phyloP scores from a whole-genome alignment of 139 green algal genomes.

The Limnomonas spitsbergensis region DNA sequence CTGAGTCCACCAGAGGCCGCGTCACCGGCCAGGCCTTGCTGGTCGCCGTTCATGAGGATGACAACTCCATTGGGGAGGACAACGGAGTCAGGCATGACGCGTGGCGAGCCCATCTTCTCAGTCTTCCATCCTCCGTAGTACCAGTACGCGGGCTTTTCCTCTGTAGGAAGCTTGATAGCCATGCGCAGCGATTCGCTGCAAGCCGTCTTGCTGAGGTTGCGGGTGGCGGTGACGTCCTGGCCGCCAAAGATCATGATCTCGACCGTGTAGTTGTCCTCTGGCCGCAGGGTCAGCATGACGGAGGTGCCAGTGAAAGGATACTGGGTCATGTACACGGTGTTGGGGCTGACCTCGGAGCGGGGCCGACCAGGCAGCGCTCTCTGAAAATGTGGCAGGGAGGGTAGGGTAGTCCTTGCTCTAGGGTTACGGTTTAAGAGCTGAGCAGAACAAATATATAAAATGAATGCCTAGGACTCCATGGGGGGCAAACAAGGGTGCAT shows the following conservation, averaged over 20 bases:
- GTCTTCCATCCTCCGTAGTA: constrained; percentile 5
- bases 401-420: not conserved
- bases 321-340: constrained; percentile 13
- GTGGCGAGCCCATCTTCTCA: constrained; percentile 26
- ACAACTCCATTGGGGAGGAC: constrained; percentile 45
- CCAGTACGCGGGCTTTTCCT: not conserved
- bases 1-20: constrained; percentile 2
- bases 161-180: not conserved
- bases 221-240: not conserved
- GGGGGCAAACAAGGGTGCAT: not conserved
- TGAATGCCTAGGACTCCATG: not conserved
- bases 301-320: constrained; percentile 36
- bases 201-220: constrained; percentile 13
- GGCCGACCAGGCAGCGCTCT: not conserved
- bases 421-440: not conserved
- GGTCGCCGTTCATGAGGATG: constrained; percentile 28
- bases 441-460: not conserved
- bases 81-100: constrained; percentile 30
- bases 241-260: constrained; percentile 36
- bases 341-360: not conserved
- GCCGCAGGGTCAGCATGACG: constrained; percentile 26
- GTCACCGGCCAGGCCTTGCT: constrained; percentile 31
- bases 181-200: constrained; percentile 17
- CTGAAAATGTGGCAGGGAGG: not conserved
- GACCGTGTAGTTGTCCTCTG: constrained; percentile 30